Conservation (phyloP, 2,329 filamentous ascomycete species). For the Aspergillus amoenus region DNA sequence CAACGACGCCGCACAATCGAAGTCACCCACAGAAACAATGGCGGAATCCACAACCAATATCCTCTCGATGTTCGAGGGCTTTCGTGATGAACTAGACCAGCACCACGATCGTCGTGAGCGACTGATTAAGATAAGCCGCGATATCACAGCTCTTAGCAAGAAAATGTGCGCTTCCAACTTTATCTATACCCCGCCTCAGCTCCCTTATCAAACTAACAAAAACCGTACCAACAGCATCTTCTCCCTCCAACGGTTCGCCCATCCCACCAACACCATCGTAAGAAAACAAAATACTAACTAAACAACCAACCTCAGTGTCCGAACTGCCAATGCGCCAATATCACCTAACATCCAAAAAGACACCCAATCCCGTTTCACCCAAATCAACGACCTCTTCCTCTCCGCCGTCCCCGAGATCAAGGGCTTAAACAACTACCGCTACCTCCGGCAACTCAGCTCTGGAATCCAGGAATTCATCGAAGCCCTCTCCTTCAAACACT, state of each 20-base stretch:
- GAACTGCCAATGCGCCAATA: conserved; percentile 48
- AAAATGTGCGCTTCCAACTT: conserved; percentile 69
- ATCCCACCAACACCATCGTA: neutral
- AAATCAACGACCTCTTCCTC: conserved; percentile 69
- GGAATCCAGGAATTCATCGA: conserved; percentile 95
- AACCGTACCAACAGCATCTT: conserved; percentile 65
- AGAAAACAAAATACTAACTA: conserved; percentile 23
- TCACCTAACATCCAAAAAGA: conserved; percentile 70
- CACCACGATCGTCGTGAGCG: conserved; percentile 91
- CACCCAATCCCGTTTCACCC: conserved; percentile 65
- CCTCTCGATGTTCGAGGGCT: conserved; percentile 75
- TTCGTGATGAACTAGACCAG: conserved; percentile 85
- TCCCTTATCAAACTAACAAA: neutral
- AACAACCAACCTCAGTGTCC: conserved; percentile 31
- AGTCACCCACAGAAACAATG: conserved; percentile 8
- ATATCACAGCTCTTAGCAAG: conserved; percentile 92
- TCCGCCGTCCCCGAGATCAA: conserved; percentile 71
- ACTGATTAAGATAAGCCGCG: conserved; percentile 84
- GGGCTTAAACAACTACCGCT: conserved; percentile 78
- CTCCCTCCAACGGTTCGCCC: conserved; percentile 69
- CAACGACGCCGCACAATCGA: conserved; percentile 9
- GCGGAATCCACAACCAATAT: conserved; percentile 26
- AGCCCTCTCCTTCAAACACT: conserved; percentile 83
- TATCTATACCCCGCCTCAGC: neutral
- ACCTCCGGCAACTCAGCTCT: conserved; percentile 70